Conservation (phyloP, 2,329 filamentous ascomycete genomes). For the Cordyceps sp. region DNA sequence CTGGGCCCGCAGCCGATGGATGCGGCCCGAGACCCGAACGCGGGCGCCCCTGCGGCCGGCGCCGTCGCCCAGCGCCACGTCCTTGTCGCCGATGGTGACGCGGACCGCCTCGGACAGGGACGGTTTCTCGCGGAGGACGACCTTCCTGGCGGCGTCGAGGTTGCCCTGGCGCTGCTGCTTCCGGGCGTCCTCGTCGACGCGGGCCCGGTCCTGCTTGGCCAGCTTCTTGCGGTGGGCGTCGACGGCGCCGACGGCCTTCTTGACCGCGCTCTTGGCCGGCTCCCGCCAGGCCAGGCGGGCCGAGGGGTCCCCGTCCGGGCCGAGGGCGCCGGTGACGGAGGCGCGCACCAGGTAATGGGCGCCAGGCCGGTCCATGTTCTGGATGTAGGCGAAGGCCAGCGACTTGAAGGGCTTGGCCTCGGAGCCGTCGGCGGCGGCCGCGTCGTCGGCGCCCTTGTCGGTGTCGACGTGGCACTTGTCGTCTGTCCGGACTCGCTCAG, state of each 20-base stretch:
- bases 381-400: slow-evolving; percentile 60
- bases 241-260: slow-evolving; percentile 64
- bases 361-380: slow-evolving; percentile 41
- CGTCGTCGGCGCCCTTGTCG: slow-evolving; percentile 57
- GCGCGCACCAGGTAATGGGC: slow-evolving; percentile 53
- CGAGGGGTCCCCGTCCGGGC: slow-evolving; percentile 44
- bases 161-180: slow-evolving; percentile 47
- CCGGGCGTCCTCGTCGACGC: slow-evolving; percentile 56
- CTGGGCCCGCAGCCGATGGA: slow-evolving; percentile 66
- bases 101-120: slow-evolving; percentile 57
- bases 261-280: slow-evolving; percentile 66
- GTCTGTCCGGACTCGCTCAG: slow-evolving; percentile 18
- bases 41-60: slow-evolving; percentile 45
- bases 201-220: slow-evolving; percentile 30
- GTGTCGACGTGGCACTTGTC: slow-evolving; percentile 56
- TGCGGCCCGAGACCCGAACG: slow-evolving; percentile 65
- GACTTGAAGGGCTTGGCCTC: slow-evolving; percentile 68
- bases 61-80: slow-evolving; percentile 22
- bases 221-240: slow-evolving; percentile 68
- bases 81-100: slow-evolving; percentile 49
- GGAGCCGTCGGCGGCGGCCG: slow-evolving; percentile 46
- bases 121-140: slow-evolving; percentile 50
- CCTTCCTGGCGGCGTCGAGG: slow-evolving; percentile 63
- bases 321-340: slow-evolving; percentile 43
- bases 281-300: slow-evolving; percentile 61